Percentiles rank a stretch among this genome's conserved stretches.
Conservation (phyloP, 331 rosid species). For the Saraca asoca region DNA sequence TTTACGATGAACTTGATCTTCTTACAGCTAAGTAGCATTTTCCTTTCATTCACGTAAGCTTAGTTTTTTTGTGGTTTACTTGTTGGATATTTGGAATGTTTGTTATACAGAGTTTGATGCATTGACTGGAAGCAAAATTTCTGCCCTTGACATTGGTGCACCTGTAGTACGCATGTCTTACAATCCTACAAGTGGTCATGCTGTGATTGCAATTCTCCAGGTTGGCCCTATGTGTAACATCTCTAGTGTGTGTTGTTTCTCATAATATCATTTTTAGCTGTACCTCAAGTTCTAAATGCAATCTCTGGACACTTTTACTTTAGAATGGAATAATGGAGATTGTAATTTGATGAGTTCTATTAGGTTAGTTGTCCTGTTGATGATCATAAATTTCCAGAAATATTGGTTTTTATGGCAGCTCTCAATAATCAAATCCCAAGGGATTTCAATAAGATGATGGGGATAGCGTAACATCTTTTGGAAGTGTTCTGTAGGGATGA, state of each 20-base stretch:
- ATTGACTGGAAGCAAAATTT: constrained; percentile 86
- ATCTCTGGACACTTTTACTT: background rate
- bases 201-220: constrained; percentile 87
- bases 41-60: no score
- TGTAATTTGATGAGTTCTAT: constrained; percentile 13
- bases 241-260: constrained; percentile 26
- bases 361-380: constrained; percentile 13
- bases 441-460: constrained; percentile 14
- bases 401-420: background rate
- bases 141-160: constrained; percentile 88
- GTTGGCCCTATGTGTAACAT: constrained; percentile 45
- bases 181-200: constrained; percentile 85
- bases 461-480: background rate
- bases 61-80: background rate
- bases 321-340: constrained; percentile 23
- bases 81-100: constrained; percentile 32
- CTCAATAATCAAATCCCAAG: constrained; percentile 16
- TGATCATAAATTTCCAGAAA: constrained; percentile 9
- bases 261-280: background rate
- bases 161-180: constrained; percentile 95
- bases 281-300: constrained; percentile 19
- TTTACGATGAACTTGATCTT: no score
- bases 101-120: constrained; percentile 77
- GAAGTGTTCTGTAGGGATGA: constrained; percentile 15
- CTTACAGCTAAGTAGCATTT: no score